phyloP scores from a whole-genome alignment of 768 basidiomycete species.

The Amylocystis lapponica region DNA sequence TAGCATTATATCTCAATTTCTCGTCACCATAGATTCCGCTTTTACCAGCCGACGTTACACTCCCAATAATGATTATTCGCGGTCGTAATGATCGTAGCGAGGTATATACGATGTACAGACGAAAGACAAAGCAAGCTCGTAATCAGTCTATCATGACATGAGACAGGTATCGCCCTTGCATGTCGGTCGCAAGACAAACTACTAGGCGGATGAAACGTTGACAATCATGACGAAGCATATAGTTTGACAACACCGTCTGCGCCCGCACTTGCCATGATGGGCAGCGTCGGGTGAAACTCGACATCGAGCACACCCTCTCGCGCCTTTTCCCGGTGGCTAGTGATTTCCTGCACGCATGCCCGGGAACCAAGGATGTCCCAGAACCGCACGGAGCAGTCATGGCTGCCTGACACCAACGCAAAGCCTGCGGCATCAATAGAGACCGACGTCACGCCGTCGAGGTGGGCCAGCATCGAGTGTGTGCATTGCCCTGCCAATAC shows the following conservation, averaged over 20 bases:
- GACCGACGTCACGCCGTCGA: conserved; percentile 88
- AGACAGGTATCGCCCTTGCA: too few relatives aligned
- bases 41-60: too few relatives aligned
- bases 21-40: too few relatives aligned
- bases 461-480: conserved; percentile 84
- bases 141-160: too few relatives aligned
- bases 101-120: conserved; percentile 24
- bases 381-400: conserved; percentile 91
- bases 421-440: conserved; percentile 86
- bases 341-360: conserved; percentile 84
- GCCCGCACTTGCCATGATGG: conserved; percentile 91
- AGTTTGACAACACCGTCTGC: conserved; percentile 92
- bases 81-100: conserved; percentile 21
- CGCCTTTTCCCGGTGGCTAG: conserved; percentile 84
- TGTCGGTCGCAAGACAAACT: too few relatives aligned
- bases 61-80: too few relatives aligned
- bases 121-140: conserved; percentile 10
- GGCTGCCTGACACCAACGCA: conserved; percentile 82
- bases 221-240: conserved; percentile 73
- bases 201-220: not conserved
- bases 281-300: conserved; percentile 75
- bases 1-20: conserved; percentile 35
- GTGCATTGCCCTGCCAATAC: conserved; percentile 66
- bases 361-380: conserved; percentile 86
- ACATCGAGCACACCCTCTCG: conserved; percentile 89